Conservation (phyloP, 78 protist species). For the Chrysochromulina tobinii region DNA sequence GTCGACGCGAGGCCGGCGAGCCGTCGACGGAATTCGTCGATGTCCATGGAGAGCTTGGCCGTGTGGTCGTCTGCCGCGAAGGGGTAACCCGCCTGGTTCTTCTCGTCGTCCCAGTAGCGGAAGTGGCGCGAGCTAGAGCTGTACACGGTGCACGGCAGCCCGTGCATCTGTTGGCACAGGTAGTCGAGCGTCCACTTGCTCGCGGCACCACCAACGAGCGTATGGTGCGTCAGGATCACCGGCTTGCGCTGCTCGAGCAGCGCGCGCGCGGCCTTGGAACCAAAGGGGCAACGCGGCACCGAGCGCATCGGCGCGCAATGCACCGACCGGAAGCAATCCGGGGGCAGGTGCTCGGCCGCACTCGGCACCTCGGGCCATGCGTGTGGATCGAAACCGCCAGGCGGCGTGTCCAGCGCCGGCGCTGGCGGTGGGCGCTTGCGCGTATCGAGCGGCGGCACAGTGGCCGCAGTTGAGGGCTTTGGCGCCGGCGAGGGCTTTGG, state of each 20-base stretch:
- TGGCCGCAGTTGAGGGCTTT: no score
- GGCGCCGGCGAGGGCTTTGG: no score
- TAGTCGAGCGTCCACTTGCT: neutral
- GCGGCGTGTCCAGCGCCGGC: no score
- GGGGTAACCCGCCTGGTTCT: neutral
- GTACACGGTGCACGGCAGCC: neutral
- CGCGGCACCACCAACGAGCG: neutral
- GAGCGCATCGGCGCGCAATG: neutral
- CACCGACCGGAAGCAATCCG: neutral
- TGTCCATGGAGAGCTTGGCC: neutral
- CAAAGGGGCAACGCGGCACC: neutral
- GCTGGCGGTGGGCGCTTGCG: no score
- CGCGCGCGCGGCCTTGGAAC: neutral
- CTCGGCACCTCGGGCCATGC: no score
- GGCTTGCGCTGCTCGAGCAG: neutral
- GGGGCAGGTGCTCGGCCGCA: neutral
- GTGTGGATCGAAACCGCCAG: no score
- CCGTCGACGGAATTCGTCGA: neutral
- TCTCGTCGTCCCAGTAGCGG: neutral
- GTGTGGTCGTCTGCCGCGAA: neutral
- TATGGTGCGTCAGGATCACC: neutral
- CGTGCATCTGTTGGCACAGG: neutral
- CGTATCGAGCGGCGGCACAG: no score
- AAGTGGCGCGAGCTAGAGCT: neutral
- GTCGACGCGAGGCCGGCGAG: neutral